A percentile compares a stretch with the other conserved stretches of the same genome.
Conservation (phyloP, 2,329 filamentous ascomycete genomes). For the Conoideocrella luteorostrata region DNA sequence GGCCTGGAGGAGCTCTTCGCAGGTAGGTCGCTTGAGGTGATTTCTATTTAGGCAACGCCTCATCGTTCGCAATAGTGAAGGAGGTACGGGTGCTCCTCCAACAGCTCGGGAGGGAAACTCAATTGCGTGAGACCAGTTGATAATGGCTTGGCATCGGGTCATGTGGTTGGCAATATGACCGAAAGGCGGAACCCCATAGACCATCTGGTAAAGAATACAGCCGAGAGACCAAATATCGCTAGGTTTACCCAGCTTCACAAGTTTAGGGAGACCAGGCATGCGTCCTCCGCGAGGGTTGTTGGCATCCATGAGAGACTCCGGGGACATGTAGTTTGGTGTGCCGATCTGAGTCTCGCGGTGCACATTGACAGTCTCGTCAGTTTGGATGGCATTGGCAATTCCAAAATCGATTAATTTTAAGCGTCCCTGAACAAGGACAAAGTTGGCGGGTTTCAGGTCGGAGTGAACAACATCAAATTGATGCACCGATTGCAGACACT, state of each 20-base stretch:
- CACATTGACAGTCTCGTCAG: constrained; percentile 92
- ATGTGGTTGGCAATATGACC: constrained; percentile 85
- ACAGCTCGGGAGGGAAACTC: constrained; percentile 65
- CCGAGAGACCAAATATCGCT: constrained; percentile 95
- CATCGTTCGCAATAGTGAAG: constrained; percentile 54
- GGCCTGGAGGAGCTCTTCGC: constrained; percentile 52
- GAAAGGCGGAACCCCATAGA: constrained; percentile 94
- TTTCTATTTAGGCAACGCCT: constrained; percentile 57
- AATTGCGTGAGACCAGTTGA: constrained; percentile 68
- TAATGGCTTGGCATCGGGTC: constrained; percentile 79
- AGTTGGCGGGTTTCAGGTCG: constrained; percentile 95
- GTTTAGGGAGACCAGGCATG: constrained; percentile 48
- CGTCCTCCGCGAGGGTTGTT: constrained; percentile 55
- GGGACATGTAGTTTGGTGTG: constrained; percentile 98
- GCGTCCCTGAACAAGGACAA: constrained; percentile 82
- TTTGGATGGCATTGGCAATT: constrained; percentile 94
- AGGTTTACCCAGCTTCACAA: constrained; percentile 94
- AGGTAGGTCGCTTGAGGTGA: constrained; percentile 56
- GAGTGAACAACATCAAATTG: constrained; percentile 90
- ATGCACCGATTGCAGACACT: constrained; percentile 87
- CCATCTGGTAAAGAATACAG: constrained; percentile 96
- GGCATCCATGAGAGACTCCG: constrained; percentile 84
- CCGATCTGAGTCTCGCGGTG: constrained; percentile 93
- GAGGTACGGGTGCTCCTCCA: constrained; percentile 56
- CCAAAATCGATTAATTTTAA: constrained; percentile 98